A percentile compares a stretch with the other conserved stretches of the same genome.
phyloP scores from a whole-genome alignment of 257 asterid species.

The Capsicum chinense region DNA sequence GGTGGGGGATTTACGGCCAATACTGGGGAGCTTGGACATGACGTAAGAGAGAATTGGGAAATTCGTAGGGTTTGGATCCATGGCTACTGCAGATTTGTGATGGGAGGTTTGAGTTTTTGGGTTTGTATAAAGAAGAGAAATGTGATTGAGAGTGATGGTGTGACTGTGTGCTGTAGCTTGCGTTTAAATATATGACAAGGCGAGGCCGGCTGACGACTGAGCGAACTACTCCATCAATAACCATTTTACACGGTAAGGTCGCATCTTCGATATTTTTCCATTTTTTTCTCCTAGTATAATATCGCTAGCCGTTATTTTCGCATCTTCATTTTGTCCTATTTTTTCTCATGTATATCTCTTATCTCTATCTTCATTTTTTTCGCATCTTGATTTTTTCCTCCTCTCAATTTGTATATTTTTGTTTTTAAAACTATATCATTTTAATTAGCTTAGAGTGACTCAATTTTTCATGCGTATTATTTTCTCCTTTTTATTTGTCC shows the following conservation, averaged over 20 bases:
- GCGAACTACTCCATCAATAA: neutral
- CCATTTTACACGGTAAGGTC: constrained; percentile 1
- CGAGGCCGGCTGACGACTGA: constrained; percentile 4
- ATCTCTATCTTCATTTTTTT: too few species aligned
- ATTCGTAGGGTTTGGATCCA: constrained; percentile 88
- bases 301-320: neutral
- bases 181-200: constrained; percentile 4
- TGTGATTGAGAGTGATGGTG: neutral
- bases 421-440: too few species aligned
- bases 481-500: too few species aligned
- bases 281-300: neutral
- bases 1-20: constrained; percentile 47
- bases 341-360: too few species aligned
- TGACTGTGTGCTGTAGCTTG: neutral
- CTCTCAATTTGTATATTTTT: too few species aligned
- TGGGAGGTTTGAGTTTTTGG: neutral
- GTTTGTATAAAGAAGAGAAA: neutral
- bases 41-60: constrained; percentile 90
- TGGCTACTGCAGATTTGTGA: constrained; percentile 27
- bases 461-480: too few species aligned
- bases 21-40: constrained; percentile 71
- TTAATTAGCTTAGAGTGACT: too few species aligned
- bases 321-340: neutral
- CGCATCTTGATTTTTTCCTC: too few species aligned
- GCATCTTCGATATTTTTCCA: neutral